Conservation (phyloP, 768 basidiomycete genomes). For the Pulveroboletus sp. region DNA sequence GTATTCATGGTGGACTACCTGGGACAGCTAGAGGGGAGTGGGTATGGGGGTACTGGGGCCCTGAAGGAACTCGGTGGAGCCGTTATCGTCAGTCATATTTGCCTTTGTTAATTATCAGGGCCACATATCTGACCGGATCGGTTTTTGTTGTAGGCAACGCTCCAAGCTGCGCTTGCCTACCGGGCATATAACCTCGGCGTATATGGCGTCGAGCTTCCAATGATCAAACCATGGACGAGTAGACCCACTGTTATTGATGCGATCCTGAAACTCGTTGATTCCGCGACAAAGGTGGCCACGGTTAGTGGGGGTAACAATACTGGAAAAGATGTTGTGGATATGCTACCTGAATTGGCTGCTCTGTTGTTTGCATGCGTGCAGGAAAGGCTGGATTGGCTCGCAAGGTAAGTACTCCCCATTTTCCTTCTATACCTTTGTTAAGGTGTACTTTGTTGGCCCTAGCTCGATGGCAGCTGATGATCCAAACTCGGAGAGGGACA, state of each 20-base stretch:
- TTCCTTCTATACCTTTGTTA: not conserved
- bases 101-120: not conserved
- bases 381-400: slow-evolving; percentile 67
- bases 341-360: slow-evolving; percentile 62
- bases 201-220: slow-evolving; percentile 72
- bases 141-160: slow-evolving; percentile 48
- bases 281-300: slow-evolving; percentile 38
- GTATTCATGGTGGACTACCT: slow-evolving; percentile 47
- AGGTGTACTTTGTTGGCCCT: not conserved
- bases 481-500: slow-evolving; percentile 49
- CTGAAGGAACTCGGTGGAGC: slow-evolving; percentile 40
- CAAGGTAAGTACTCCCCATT: slow-evolving; percentile 37
- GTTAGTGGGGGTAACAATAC: slow-evolving; percentile 6
- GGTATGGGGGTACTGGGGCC: slow-evolving; percentile 20
- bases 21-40: slow-evolving; percentile 20
- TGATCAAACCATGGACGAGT: slow-evolving; percentile 84
- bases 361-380: slow-evolving; percentile 60
- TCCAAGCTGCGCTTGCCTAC: slow-evolving; percentile 70
- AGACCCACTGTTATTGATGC: slow-evolving; percentile 61
- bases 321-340: slow-evolving; percentile 40
- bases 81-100: slow-evolving; percentile 49
- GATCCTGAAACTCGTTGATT: slow-evolving; percentile 65
- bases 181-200: slow-evolving; percentile 64
- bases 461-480: slow-evolving; percentile 47
- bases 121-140: not conserved